Percentiles rank a stretch among this genome's conserved stretches.
Evolutionary conservation across 768 basidiomycete species (phyloP).

Genomic region (Tylopilus balloui): DNA sequence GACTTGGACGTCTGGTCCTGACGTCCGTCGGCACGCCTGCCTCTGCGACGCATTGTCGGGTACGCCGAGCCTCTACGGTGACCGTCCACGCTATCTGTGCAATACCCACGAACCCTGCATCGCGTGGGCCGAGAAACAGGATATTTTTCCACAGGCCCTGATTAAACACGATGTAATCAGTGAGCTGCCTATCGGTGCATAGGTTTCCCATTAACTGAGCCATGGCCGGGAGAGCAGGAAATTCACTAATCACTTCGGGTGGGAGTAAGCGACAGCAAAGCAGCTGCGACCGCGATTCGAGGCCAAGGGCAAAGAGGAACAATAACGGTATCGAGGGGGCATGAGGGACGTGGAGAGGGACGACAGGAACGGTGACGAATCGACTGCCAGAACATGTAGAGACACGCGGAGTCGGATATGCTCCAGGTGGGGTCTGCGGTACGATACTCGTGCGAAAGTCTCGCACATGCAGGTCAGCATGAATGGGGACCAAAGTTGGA

Average conservation of each 20-base stretch:
- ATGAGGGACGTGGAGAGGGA: conserved; percentile 48
- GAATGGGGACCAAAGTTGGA: conserved; percentile 52
- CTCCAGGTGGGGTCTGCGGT: conserved; percentile 31
- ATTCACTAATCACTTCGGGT: conserved; percentile 46
- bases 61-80: conserved; percentile 56
- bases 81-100: conserved; percentile 68
- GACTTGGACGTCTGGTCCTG: conserved; percentile 4
- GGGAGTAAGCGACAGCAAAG: conserved; percentile 56
- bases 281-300: conserved; percentile 45
- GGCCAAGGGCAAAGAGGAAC: conserved; percentile 52
- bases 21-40: conserved; percentile 14
- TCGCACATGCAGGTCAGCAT: conserved; percentile 42
- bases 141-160: conserved; percentile 68
- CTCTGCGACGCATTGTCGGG: conserved; percentile 20
- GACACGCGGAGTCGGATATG: conserved; percentile 30
- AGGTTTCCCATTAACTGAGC: conserved; percentile 43
- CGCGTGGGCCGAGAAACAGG: conserved; percentile 48
- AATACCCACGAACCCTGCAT: conserved; percentile 42
- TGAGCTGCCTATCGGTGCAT: conserved; percentile 35
- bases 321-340: conserved; percentile 51
- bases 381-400: conserved; percentile 20
- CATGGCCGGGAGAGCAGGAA: conserved; percentile 59
- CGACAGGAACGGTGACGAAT: conserved; percentile 49
- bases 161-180: conserved; percentile 36
- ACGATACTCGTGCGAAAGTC: conserved; percentile 36